These are phyloP conservation scores for Bertia moriformis DNA, from an alignment of 2,329 filamentous ascomycete species.

Conservation along the genomic window DNA sequence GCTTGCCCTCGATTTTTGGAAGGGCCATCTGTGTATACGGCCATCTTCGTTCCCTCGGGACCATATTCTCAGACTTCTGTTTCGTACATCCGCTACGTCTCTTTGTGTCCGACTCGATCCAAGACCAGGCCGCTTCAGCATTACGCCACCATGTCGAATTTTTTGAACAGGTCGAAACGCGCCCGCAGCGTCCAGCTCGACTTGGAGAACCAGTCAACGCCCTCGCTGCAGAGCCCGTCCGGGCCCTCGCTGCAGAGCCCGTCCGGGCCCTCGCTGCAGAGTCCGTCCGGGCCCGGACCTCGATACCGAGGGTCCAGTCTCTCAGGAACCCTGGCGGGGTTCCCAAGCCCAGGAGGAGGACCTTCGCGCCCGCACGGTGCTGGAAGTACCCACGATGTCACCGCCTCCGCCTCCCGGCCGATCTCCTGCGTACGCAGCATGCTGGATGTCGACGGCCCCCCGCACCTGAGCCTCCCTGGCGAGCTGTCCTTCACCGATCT, in stretches of 20 bases:
- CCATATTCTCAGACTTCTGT: not conserved
- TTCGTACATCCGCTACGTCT: not conserved
- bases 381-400: not conserved
- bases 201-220: constrained; percentile 9
- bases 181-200: constrained; percentile 34
- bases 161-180: constrained; percentile 27
- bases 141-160: constrained; percentile 18
- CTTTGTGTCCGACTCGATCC: not conserved
- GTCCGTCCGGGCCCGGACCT: constrained; percentile 5
- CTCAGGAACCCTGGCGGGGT: no score
- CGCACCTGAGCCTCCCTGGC: not conserved
- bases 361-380: not conserved
- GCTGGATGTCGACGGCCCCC: not conserved
- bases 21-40: no score
- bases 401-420: not conserved
- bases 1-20: no score
- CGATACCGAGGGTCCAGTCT: no score
- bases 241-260: constrained; percentile 5
- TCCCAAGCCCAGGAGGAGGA: constrained; percentile 6
- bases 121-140: not conserved
- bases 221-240: constrained; percentile 6
- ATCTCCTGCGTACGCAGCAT: not conserved
- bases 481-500: not conserved
- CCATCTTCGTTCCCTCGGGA: not conserved
- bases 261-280: constrained; percentile 5